Evolutionary conservation across 179 eudicot species (phyloP).

Genomic region (Pouteria campechiana): DNA sequence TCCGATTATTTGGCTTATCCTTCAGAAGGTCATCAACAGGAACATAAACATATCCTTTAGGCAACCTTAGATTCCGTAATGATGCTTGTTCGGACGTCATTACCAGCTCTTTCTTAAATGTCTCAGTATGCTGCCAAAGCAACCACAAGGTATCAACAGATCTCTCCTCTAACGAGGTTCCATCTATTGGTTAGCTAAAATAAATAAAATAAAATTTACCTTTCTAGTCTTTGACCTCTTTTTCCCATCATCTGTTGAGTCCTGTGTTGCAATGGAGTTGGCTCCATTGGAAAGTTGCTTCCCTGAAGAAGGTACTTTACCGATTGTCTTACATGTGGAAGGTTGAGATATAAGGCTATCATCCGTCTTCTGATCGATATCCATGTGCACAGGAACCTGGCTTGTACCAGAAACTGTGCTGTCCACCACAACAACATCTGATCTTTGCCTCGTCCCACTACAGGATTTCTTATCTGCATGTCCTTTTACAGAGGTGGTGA

Average conservation of each 20-base stretch:
- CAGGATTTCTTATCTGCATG: slow-evolving; percentile 64
- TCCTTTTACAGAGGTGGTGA: slow-evolving; percentile 76
- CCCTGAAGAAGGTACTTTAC: slow-evolving; percentile 56
- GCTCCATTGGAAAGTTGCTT: slow-evolving; percentile 72
- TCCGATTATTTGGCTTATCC: too few relatives aligned
- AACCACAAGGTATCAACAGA: too few relatives aligned
- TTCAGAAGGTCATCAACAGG: slow-evolving; percentile 58
- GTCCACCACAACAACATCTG: slow-evolving; percentile 84
- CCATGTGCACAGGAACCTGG: slow-evolving; percentile 45
- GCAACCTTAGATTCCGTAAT: slow-evolving; percentile 65
- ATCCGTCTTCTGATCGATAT: slow-evolving; percentile 68
- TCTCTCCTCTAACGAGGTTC: too few relatives aligned
- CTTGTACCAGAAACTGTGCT: slow-evolving; percentile 65
- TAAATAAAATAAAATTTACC: slow-evolving; percentile 18
- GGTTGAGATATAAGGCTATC: slow-evolving; percentile 73
- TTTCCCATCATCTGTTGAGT: slow-evolving; percentile 39
- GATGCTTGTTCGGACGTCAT: slow-evolving; percentile 94
- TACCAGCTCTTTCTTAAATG: slow-evolving; percentile 71
- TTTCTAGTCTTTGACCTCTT: slow-evolving; percentile 34
- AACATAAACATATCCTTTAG: slow-evolving; percentile 85
- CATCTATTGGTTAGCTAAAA: not conserved
- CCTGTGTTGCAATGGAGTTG: slow-evolving; percentile 27
- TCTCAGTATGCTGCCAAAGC: slow-evolving; percentile 64
- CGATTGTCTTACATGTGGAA: slow-evolving; percentile 41
- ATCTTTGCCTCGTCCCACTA: slow-evolving; percentile 66